These are phyloP conservation scores for Erigeron canadensis DNA, from an alignment of 129 eudicot species.

Conservation along the genomic window DNA sequence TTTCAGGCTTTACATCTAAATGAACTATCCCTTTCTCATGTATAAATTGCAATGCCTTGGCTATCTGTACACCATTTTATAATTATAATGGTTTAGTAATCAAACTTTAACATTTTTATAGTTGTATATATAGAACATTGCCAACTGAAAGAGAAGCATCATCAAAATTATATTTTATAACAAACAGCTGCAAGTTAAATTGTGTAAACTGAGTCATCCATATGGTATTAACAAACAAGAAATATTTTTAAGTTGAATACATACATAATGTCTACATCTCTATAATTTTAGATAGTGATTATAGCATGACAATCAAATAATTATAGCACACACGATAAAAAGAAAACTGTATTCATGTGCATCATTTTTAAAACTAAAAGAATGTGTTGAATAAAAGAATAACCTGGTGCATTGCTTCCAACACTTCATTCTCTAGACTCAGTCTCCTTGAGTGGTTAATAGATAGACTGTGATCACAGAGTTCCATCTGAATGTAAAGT, in stretches of 20 bases:
- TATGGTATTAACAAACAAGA: too few relatives aligned
- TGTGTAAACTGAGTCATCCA: too few relatives aligned
- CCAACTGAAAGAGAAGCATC: too few relatives aligned
- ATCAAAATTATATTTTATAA: too few relatives aligned
- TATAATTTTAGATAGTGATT: neutral
- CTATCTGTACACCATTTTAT: constrained; percentile 52
- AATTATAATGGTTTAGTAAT: neutral
- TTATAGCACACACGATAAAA: neutral
- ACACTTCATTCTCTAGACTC: constrained; percentile 46
- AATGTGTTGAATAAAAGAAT: neutral
- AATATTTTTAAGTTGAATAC: too few relatives aligned
- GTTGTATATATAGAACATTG: too few relatives aligned
- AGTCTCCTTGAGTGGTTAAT: constrained; percentile 33
- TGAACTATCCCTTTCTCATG: constrained; percentile 86
- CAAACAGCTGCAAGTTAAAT: neutral
- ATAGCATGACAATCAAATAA: neutral
- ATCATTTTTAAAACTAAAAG: neutral
- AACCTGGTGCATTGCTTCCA: constrained; percentile 80
- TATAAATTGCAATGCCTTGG: constrained; percentile 70
- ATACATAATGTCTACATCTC: too few relatives aligned
- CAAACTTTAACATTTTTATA: neutral
- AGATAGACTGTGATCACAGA: constrained; percentile 80
- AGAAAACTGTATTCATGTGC: neutral
- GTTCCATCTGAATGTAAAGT: constrained; percentile 91
- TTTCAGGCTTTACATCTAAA: constrained; percentile 89